Evolutionary conservation across 1,139 yeast species (phyloP), one percentile per base, ranked within the genome.

Genomic region (Scheffersomyces segobiensis): DNA sequence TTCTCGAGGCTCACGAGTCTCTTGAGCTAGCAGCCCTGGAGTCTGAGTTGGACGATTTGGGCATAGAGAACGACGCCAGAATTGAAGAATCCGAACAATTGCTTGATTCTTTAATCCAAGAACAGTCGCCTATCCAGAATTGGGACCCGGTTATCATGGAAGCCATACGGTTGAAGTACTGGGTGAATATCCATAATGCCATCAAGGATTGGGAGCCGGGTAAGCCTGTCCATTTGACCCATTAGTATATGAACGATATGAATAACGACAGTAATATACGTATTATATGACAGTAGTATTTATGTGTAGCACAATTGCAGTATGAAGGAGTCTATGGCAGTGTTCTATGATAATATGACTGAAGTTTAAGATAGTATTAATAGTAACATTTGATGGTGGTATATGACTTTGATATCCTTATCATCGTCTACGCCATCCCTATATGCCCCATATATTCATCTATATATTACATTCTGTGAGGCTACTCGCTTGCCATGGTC

Each of bases 201-300:
- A 83, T 93, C 53, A 85, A 84, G 64, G 93, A 91, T 55, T 89
- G 95, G 93, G 89, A 87, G 64, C 86, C 88, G 0, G 92, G 91
- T 49, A 84, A 85, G 68, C 86, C 88, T 4, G 85, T 88, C 3
- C 84, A 81, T 58, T 73, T 88, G 68, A 86, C 89, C 10, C 92
- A 88, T 69, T 87, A 66, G 69, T 32, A 32, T 32, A 32, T 32
- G 17, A 32, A 49, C 49, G 53, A 46, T 39, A 50, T 46, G 21
- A 19, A 20, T 49, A 22, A 49, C 47, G 26, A 22, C 19, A 52
- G 26, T 52, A 52, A 46, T 53, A 47, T 55, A 55, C 57, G 52
- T 51, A 51, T 32, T 52, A 52, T 47, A 55, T 48, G 53, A 52
- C n/a, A 21, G 26, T 6, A 12, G 19, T 7, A n/a, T 8, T 46